A percentile compares a stretch with the other conserved stretches of the same genome.
These are phyloP conservation scores for Aureobasidium sp. DNA, from an alignment of 2,329 filamentous ascomycete genomes.

Conservation along the genomic window DNA sequence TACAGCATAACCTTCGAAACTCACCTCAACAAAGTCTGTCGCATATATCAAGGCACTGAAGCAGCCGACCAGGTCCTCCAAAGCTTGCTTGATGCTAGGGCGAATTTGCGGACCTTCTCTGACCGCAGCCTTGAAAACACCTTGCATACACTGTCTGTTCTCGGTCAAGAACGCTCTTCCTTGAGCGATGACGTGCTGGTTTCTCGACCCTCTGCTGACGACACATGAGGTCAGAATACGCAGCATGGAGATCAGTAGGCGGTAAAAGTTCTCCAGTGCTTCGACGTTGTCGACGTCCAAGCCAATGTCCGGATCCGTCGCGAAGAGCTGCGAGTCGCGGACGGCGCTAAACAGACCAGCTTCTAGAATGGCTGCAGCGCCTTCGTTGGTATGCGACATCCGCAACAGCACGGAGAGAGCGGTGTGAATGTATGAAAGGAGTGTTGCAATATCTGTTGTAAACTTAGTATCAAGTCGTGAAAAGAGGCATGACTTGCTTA, in stretches of 20 bases:
- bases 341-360: slow-evolving; percentile 79
- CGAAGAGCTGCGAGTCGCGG: slow-evolving; percentile 76
- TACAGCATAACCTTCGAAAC: slow-evolving; percentile 24
- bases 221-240: slow-evolving; percentile 77
- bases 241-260: slow-evolving; percentile 70
- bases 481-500: slow-evolving; percentile 14
- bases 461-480: background rate
- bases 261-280: slow-evolving; percentile 75
- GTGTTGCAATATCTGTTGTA: slow-evolving; percentile 43
- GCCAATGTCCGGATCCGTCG: slow-evolving; percentile 85
- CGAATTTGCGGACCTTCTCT: slow-evolving; percentile 49
- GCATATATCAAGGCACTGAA: slow-evolving; percentile 76
- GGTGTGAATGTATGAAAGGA: slow-evolving; percentile 60
- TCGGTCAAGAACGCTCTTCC: slow-evolving; percentile 73
- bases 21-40: slow-evolving; percentile 79
- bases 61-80: slow-evolving; percentile 74
- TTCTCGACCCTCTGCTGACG: slow-evolving; percentile 73
- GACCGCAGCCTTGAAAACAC: slow-evolving; percentile 65
- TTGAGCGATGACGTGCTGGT: slow-evolving; percentile 63
- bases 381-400: slow-evolving; percentile 74
- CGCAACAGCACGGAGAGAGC: slow-evolving; percentile 76
- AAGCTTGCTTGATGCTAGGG: slow-evolving; percentile 43
- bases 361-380: slow-evolving; percentile 80
- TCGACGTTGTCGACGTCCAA: slow-evolving; percentile 62
- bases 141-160: slow-evolving; percentile 75